phyloP scores from a whole-genome alignment of 768 basidiomycete genomes.

The Mrakia blollopis region DNA sequence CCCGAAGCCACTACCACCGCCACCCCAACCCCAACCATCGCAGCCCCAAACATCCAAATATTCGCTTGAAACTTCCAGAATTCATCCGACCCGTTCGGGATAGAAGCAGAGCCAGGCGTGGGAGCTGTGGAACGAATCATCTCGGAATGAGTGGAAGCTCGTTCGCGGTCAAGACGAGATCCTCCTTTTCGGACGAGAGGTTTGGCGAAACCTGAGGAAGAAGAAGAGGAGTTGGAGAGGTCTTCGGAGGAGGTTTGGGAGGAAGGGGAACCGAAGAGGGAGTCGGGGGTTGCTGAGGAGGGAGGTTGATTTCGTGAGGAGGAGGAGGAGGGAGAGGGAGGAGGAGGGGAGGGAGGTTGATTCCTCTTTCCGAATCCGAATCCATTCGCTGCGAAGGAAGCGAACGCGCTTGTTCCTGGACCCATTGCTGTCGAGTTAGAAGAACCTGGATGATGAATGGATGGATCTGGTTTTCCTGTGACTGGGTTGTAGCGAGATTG shows the following conservation, averaged over 20 bases:
- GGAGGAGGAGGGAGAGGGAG: not conserved
- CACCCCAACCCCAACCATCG: not conserved
- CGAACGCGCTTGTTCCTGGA: not conserved
- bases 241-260: not conserved
- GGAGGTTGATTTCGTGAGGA: not conserved
- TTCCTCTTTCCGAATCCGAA: not conserved
- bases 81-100: not conserved
- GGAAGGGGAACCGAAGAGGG: not conserved
- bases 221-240: too few relatives aligned
- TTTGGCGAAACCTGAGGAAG: not conserved
- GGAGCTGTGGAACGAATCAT: not conserved
- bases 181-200: not conserved
- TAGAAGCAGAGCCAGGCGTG: too few relatives aligned
- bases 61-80: not conserved
- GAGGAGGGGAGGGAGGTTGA: too few relatives aligned
- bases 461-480: not conserved
- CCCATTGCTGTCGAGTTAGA: too few relatives aligned
- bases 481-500: constrained; percentile 4
- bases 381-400: not conserved
- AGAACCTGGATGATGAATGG: not conserved
- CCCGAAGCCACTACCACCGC: not conserved
- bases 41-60: not conserved
- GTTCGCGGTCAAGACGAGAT: not conserved
- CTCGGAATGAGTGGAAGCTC: not conserved
- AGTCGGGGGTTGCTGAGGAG: not conserved